A percentile compares a stretch with the other conserved stretches of the same genome.
Conservation (phyloP, 495 filamentous ascomycete genomes). For the Aspergillus sclerotioniger region DNA sequence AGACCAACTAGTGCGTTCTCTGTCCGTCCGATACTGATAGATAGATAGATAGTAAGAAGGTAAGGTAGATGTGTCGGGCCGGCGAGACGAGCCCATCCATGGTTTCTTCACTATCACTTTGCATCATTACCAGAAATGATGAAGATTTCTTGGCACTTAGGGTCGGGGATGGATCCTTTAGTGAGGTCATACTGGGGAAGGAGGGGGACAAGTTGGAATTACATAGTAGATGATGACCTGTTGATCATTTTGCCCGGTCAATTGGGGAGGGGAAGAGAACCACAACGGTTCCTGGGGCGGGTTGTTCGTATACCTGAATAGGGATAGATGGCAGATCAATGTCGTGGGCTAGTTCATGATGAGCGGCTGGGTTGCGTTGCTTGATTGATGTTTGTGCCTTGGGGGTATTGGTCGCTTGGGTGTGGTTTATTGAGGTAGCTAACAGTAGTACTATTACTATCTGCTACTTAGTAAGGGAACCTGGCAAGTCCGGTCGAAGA, state of each 20-base stretch:
- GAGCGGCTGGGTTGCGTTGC: neutral
- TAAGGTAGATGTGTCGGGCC: neutral
- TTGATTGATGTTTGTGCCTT: neutral
- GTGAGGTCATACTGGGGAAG: constrained; percentile 4
- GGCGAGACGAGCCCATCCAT: neutral
- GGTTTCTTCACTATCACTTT: neutral
- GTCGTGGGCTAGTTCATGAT: neutral
- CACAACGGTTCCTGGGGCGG: constrained; percentile 2
- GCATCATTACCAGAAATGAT: neutral
- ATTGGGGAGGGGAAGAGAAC: too few species aligned
- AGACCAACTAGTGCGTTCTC: too few species aligned
- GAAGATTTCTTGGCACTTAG: constrained; percentile 1
- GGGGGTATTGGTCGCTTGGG: neutral
- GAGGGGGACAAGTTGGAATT: neutral
- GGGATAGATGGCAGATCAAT: constrained; percentile 1
- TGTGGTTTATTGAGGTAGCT: neutral
- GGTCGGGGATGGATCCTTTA: too few species aligned
- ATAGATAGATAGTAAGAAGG: neutral
- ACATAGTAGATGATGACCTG: neutral
- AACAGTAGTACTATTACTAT: too few species aligned
- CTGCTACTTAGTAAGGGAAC: too few species aligned
- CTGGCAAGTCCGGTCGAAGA: constrained; percentile 19
- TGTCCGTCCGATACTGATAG: too few species aligned
- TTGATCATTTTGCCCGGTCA: neutral
- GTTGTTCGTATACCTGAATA: constrained; percentile 5